Conservation (phyloP, 768 basidiomycete genomes). For the Boletus sp. region DNA sequence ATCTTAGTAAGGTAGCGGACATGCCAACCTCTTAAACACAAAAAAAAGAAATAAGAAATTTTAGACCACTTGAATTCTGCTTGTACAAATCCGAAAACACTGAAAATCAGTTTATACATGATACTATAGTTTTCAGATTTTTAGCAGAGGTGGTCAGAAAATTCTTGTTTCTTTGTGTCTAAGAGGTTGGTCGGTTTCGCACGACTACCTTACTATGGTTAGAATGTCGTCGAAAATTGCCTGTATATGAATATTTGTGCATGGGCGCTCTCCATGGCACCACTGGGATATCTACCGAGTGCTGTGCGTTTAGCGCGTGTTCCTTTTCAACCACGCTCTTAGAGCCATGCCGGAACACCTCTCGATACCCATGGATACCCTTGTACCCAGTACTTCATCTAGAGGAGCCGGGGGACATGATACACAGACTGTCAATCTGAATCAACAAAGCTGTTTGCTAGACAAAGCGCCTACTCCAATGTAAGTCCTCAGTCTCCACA, state of each 20-base stretch:
- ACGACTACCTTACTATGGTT: too few relatives aligned
- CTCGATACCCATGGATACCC: conserved; percentile 19
- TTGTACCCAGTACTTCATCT: neutral
- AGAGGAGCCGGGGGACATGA: neutral
- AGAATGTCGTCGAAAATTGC: too few relatives aligned
- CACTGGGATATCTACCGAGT: neutral
- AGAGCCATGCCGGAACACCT: conserved; percentile 16
- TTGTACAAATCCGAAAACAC: too few relatives aligned
- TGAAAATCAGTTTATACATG: too few relatives aligned
- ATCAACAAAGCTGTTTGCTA: conserved; percentile 1
- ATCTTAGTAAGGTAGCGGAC: too few relatives aligned
- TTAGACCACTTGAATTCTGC: too few relatives aligned
- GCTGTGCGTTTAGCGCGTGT: neutral
- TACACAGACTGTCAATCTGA: neutral
- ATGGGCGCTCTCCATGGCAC: conserved; percentile 9
- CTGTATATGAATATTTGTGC: neutral
- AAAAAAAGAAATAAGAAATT: too few relatives aligned
- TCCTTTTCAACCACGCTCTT: neutral
- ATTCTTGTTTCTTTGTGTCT: too few relatives aligned
- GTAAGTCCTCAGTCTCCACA: conserved; percentile 7
- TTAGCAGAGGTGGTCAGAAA: too few relatives aligned
- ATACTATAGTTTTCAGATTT: too few relatives aligned
- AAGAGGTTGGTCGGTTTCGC: too few relatives aligned
- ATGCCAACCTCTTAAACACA: too few relatives aligned
- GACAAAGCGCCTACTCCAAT: conserved; percentile 22